A percentile compares a stretch with the other conserved stretches of the same genome.
Conservation (phyloP, 495 filamentous ascomycete genomes). For the Lentithecium fluviatile region DNA sequence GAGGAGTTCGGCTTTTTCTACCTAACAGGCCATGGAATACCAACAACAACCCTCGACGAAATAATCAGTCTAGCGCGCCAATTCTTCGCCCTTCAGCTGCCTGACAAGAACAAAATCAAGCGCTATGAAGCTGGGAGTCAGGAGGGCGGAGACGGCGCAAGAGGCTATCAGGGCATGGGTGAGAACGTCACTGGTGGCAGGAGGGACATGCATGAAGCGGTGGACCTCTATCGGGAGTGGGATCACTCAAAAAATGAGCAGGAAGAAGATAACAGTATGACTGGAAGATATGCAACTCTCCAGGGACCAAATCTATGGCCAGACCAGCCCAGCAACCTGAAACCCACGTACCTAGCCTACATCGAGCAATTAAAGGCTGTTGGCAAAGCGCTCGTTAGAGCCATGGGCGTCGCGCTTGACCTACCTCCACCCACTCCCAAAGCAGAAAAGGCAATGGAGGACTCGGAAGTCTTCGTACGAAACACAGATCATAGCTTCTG, state of each 20-base stretch:
- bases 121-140: conserved; percentile 30
- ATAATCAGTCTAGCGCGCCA: conserved; percentile 36
- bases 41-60: conserved; percentile 21
- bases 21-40: conserved; percentile 41
- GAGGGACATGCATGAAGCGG: conserved; percentile 37
- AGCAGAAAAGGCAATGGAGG: conserved; percentile 12
- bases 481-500: conserved; percentile 35
- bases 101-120: conserved; percentile 36
- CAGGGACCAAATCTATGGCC: conserved; percentile 42
- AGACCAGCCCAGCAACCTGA: conserved; percentile 24
- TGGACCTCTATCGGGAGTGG: conserved; percentile 40
- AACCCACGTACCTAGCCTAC: conserved; percentile 34
- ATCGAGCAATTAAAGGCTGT: conserved; percentile 26
- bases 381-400: conserved; percentile 32
- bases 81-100: conserved; percentile 37
- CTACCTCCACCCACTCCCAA: conserved; percentile 9
- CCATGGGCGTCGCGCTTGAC: conserved; percentile 37
- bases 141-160: conserved; percentile 35
- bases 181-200: conserved; percentile 38
- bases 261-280: background rate
- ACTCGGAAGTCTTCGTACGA: conserved; percentile 33
- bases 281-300: conserved; percentile 23
- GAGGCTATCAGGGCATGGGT: conserved; percentile 40
- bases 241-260: conserved; percentile 2
- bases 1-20: conserved; percentile 42